Base-by-base conservation (phyloP, 805 yeast genomes). In the Yueomyces sp. region DNA sequence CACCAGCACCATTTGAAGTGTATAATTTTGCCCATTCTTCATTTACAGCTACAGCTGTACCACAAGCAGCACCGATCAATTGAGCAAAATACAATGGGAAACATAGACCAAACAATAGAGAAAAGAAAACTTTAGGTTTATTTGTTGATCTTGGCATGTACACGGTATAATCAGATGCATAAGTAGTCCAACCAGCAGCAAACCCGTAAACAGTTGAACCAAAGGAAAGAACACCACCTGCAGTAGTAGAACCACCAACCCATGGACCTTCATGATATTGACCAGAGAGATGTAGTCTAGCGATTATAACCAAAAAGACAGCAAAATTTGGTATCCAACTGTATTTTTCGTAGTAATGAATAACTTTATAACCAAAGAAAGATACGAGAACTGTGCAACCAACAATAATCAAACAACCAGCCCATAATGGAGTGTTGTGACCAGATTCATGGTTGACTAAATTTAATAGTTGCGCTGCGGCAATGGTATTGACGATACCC, bases 151-250 rank as follows among this genome's bases (percentile, higher is more conserved):
- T 68, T 51, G 82, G 85, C 74, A 83, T 85, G 68, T 85, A 88
- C 39, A 81, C 86, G 41, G 95, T 85, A 67, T 87, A 88, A 66
- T 87, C 96, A 42, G 94, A 77, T 29, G 96, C 92, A 54, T 80
- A 85, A 26, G 95, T 80, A 45, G 94, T 77, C 96, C 96, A 87
- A 49, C 96, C 96, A 44, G 95, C 76, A 42, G 95, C 94, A 57
- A 81, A 87, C 49, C 96, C 96, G 54, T 76, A 87, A 49, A 83
- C 62, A 39, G 92, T 65, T 62, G 87, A 80, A 59, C 95, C 95
- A 52, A 81, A 85, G 26, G 90, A 77, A 45, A 87, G 67, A 26
- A 85, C 87, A 55, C 62, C 55, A 49, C 85, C 95, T 32, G 92
- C 94, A 46, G 81, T 80, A 30, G 76, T 69, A 28, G 67, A 57